These are phyloP conservation scores for Russula earlei DNA, from an alignment of 768 basidiomycete species.

Conservation along the genomic window DNA sequence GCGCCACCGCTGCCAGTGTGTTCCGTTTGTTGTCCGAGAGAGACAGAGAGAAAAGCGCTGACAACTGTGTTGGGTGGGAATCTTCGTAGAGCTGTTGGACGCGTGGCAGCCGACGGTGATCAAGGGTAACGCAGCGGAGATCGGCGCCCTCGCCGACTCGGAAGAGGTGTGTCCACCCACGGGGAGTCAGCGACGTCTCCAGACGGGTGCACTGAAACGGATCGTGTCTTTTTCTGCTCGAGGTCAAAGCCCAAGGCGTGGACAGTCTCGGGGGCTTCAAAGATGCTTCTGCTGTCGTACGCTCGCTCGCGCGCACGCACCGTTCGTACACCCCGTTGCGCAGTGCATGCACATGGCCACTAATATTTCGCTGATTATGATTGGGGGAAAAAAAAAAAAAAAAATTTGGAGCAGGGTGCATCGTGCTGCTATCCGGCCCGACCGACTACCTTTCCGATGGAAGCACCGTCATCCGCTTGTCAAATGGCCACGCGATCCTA, in stretches of 20 bases:
- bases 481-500: slow-evolving; percentile 67
- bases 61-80: neutral
- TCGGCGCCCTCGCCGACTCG: slow-evolving; percentile 69
- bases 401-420: slow-evolving; percentile 44
- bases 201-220: neutral
- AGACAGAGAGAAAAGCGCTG: neutral
- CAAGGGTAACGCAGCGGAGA: slow-evolving; percentile 90
- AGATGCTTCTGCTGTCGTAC: slow-evolving; percentile 64
- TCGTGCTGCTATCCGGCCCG: slow-evolving; percentile 73
- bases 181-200: neutral
- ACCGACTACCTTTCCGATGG: slow-evolving; percentile 85
- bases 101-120: slow-evolving; percentile 83
- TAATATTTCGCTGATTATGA: too few relatives aligned
- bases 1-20: slow-evolving; percentile 48
- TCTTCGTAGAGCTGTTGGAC: slow-evolving; percentile 49
- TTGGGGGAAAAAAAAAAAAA: neutral
- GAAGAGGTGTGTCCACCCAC: slow-evolving; percentile 47
- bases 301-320: slow-evolving; percentile 59
- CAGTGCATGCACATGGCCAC: too few relatives aligned
- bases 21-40: neutral
- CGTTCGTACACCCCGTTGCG: too few relatives aligned
- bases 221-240: slow-evolving; percentile 20
- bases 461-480: slow-evolving; percentile 48
- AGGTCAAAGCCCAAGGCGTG: slow-evolving; percentile 72
- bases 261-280: slow-evolving; percentile 81